Percentiles rank a stretch among this genome's conserved stretches.
phyloP scores from a whole-genome alignment of 805 yeast genomes.

The Starmera amethionina region DNA sequence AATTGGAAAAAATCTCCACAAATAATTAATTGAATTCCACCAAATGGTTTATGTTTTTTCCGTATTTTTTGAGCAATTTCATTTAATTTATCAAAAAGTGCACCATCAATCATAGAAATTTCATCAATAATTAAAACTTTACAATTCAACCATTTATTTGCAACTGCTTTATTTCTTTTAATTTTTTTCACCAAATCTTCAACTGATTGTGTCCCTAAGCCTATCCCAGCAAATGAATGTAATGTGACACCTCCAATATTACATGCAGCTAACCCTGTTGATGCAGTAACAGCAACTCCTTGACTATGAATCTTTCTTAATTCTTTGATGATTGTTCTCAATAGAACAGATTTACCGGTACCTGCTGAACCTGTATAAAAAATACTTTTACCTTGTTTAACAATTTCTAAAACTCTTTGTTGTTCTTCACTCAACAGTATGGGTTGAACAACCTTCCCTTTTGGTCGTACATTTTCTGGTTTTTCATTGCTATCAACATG shows the following conservation, averaged over 20 bases:
- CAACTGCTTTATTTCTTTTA: constrained; percentile 38
- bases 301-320: constrained; percentile 37
- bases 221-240: constrained; percentile 72
- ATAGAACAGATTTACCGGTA: constrained; percentile 90
- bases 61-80: constrained; percentile 45
- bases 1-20: constrained; percentile 80
- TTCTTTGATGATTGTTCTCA: constrained; percentile 50
- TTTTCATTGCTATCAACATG: no score
- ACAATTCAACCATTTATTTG: constrained; percentile 43
- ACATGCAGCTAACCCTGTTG: constrained; percentile 79
- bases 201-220: constrained; percentile 51
- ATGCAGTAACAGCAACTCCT: constrained; percentile 68
- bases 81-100: constrained; percentile 53
- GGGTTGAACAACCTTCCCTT: constrained; percentile 18
- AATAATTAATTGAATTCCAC: constrained; percentile 67
- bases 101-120: constrained; percentile 72
- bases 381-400: constrained; percentile 51
- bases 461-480: no score
- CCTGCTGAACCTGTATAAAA: constrained; percentile 98
- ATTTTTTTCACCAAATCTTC: constrained; percentile 40
- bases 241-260: constrained; percentile 73
- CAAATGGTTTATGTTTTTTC: constrained; percentile 47
- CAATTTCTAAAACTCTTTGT: constrained; percentile 53
- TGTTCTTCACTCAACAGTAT: constrained; percentile 48
- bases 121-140: constrained; percentile 68